Conservation (phyloP, 208 protist genomes). For the Herpetomonas samuelpessoai region DNA sequence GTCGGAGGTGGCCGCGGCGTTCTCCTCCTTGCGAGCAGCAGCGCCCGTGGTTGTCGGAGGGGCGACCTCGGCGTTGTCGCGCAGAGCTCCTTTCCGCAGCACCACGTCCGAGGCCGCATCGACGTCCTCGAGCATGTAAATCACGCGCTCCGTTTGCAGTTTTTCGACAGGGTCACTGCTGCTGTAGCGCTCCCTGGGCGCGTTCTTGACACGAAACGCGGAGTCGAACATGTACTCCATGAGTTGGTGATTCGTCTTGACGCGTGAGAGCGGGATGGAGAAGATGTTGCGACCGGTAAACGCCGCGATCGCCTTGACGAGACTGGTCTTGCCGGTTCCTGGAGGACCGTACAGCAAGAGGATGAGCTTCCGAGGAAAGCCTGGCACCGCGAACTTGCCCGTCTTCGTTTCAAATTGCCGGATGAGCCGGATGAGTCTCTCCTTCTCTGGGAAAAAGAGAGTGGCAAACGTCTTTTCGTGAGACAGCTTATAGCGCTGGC, state of each 20-base stretch:
- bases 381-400: constrained; percentile 85
- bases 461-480: constrained; percentile 85
- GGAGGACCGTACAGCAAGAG: constrained; percentile 93
- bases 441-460: constrained; percentile 89
- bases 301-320: constrained; percentile 87
- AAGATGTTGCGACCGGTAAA: constrained; percentile 81
- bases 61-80: not conserved
- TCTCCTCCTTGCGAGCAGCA: not conserved
- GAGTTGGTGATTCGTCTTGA: constrained; percentile 82
- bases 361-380: constrained; percentile 85
- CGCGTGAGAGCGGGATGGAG: constrained; percentile 75
- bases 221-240: constrained; percentile 85
- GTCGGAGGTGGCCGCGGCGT: not conserved
- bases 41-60: not conserved
- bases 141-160: constrained; percentile 56
- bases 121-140: constrained; percentile 88
- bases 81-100: constrained; percentile 20
- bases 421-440: constrained; percentile 71
- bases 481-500: constrained; percentile 69
- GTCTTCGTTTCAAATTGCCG: constrained; percentile 72
- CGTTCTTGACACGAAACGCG: constrained; percentile 42
- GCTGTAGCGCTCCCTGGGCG: constrained; percentile 8
- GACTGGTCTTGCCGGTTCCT: constrained; percentile 94
- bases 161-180: constrained; percentile 9
- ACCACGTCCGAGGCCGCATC: constrained; percentile 72